A percentile compares a stretch with the other conserved stretches of the same genome.
Evolutionary conservation across 2,329 filamentous ascomycete species (phyloP).

Genomic region (Laburnicola sp.): DNA sequence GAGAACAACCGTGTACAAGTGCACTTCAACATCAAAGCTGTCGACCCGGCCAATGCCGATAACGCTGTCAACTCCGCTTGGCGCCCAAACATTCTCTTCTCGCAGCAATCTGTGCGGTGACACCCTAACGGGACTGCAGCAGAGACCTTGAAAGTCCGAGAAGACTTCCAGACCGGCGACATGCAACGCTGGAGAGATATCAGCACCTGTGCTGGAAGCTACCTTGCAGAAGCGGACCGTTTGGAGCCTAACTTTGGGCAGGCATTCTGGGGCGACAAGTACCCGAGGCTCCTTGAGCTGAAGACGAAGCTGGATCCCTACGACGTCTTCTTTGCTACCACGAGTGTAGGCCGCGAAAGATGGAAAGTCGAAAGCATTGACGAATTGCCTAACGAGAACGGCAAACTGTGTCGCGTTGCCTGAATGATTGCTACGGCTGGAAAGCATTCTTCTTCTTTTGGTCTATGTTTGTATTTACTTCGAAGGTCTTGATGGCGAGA

Average conservation of each 20-base stretch:
- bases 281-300: slow-evolving; percentile 32
- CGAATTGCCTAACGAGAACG: slow-evolving; percentile 42
- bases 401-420: slow-evolving; percentile 38
- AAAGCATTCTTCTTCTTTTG: neutral
- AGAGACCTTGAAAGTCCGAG: slow-evolving; percentile 28
- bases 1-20: slow-evolving; percentile 41
- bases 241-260: slow-evolving; percentile 39
- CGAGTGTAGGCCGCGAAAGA: slow-evolving; percentile 39
- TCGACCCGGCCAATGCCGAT: slow-evolving; percentile 32
- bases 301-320: slow-evolving; percentile 41
- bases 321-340: slow-evolving; percentile 41
- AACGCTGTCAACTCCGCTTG: slow-evolving; percentile 40
- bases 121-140: slow-evolving; percentile 32
- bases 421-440: neutral
- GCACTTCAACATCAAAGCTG: slow-evolving; percentile 42
- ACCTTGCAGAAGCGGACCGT: slow-evolving; percentile 39
- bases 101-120: slow-evolving; percentile 41
- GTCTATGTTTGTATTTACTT: neutral
- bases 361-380: slow-evolving; percentile 41
- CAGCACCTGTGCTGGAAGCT: slow-evolving; percentile 32
- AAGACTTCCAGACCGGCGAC: slow-evolving; percentile 32
- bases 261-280: slow-evolving; percentile 39
- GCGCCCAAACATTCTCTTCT: slow-evolving; percentile 29
- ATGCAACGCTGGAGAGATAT: slow-evolving; percentile 41
- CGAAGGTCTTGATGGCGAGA: too few species aligned